phyloP scores from a whole-genome alignment of 2,329 filamentous ascomycete species.

The Fusarium gaditjirri region DNA sequence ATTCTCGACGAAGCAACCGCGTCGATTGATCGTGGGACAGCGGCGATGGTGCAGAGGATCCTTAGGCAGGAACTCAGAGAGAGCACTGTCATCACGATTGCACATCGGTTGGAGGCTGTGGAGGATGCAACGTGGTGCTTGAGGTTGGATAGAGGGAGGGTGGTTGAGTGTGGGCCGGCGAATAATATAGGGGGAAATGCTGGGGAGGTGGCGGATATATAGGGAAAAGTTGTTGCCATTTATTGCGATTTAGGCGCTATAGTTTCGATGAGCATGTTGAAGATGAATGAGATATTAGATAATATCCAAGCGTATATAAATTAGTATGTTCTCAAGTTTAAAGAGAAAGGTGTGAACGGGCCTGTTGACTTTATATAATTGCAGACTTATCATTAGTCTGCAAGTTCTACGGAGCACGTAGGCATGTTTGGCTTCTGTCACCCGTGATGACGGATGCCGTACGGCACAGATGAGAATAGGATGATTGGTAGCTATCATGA shows the following conservation, averaged over 20 bases:
- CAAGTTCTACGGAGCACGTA: too few species aligned
- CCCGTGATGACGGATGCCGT: not conserved
- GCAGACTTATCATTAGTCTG: not conserved
- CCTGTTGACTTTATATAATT: not conserved
- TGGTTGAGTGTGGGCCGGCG: slow-evolving; percentile 61
- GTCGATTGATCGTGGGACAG: slow-evolving; percentile 69
- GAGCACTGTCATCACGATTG: slow-evolving; percentile 73
- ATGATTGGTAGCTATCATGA: not conserved
- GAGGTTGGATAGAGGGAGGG: slow-evolving; percentile 61
- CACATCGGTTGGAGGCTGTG: slow-evolving; percentile 73
- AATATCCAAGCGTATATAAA: not conserved
- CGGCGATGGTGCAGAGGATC: slow-evolving; percentile 66
- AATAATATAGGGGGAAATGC: slow-evolving; percentile 16
- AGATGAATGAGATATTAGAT: not conserved
- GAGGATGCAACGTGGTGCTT: slow-evolving; percentile 66
- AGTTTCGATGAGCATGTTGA: not conserved
- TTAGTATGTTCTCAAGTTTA: accelerated
- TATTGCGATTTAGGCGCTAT: not conserved
- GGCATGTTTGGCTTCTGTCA: not conserved
- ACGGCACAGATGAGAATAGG: not conserved
- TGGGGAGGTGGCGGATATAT: not conserved
- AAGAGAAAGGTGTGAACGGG: not conserved
- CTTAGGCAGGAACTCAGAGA: slow-evolving; percentile 63
- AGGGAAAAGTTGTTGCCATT: not conserved
- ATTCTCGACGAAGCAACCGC: slow-evolving; percentile 74